These are phyloP conservation scores for Isabelozyma rhagii DNA, from an alignment of 805 yeast genomes.

Conservation along the genomic window DNA sequence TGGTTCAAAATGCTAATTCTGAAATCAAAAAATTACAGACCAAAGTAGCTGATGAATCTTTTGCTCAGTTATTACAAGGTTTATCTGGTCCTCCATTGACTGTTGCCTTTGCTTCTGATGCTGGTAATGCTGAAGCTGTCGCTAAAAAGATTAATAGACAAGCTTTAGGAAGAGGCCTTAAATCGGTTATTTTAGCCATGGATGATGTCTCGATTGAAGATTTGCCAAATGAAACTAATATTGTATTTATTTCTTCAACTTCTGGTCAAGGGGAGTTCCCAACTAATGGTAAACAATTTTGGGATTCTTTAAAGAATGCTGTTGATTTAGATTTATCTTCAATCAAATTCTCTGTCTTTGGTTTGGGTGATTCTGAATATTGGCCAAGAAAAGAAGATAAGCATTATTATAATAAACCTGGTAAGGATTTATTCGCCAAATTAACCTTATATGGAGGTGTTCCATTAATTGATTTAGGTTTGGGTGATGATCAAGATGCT, in stretches of 20 bases:
- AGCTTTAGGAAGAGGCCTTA: slow-evolving; percentile 76
- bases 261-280: slow-evolving; percentile 90
- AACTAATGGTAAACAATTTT: slow-evolving; percentile 71
- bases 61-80: slow-evolving; percentile 73
- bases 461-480: slow-evolving; percentile 69
- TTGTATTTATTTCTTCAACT: slow-evolving; percentile 68
- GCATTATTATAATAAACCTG: slow-evolving; percentile 91
- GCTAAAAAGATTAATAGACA: slow-evolving; percentile 77
- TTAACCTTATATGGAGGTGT: slow-evolving; percentile 70
- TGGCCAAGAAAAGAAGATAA: slow-evolving; percentile 98
- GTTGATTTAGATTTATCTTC: slow-evolving; percentile 61
- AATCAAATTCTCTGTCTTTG: slow-evolving; percentile 62
- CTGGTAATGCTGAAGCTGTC: slow-evolving; percentile 82
- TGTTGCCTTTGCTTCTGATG: slow-evolving; percentile 85
- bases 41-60: slow-evolving; percentile 72
- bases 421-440: slow-evolving; percentile 65
- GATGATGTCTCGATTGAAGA: slow-evolving; percentile 75
- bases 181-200: slow-evolving; percentile 62
- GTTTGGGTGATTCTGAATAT: slow-evolving; percentile 79
- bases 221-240: slow-evolving; percentile 63
- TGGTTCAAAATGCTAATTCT: slow-evolving; percentile 58
- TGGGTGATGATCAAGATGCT: slow-evolving; percentile 97
- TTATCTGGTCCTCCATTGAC: slow-evolving; percentile 90
- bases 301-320: slow-evolving; percentile 67
- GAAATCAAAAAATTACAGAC: slow-evolving; percentile 58